Evolutionary conservation across 2,329 filamentous ascomycete genomes (phyloP).

Genomic region (Talaromyces sp.): DNA sequence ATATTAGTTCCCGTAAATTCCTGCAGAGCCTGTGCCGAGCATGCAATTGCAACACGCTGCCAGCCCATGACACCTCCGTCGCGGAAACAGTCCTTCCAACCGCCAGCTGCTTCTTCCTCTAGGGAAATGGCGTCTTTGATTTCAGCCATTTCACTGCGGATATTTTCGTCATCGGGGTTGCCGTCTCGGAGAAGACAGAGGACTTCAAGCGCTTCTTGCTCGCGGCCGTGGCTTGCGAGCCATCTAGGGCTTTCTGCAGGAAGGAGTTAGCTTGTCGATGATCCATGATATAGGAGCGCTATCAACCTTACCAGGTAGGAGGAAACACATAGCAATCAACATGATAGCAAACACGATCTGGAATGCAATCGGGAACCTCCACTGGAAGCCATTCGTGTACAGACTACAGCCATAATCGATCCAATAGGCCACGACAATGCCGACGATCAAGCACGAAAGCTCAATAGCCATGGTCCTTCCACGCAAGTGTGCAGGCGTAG

Average conservation of each 20-base stretch:
- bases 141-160: conserved; percentile 49
- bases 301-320: conserved; percentile 44
- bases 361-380: conserved; percentile 57
- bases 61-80: conserved; percentile 48
- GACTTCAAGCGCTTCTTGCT: conserved; percentile 51
- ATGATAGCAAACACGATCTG: conserved; percentile 56
- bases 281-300: neutral
- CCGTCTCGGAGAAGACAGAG: conserved; percentile 48
- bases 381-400: conserved; percentile 46
- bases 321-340: conserved; percentile 48
- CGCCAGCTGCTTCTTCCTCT: conserved; percentile 48
- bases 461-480: conserved; percentile 54
- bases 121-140: conserved; percentile 52
- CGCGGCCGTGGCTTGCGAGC: conserved; percentile 55
- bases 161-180: conserved; percentile 44
- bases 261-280: neutral
- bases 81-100: conserved; percentile 55
- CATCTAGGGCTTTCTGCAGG: conserved; percentile 52
- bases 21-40: conserved; percentile 57
- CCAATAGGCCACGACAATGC: conserved; percentile 52
- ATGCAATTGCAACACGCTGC: conserved; percentile 55
- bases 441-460: conserved; percentile 51
- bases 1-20: conserved; percentile 46
- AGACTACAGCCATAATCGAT: conserved; percentile 52
- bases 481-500: conserved; percentile 49